phyloP scores from a whole-genome alignment of 805 yeast species.

The Metschnikowia matae region DNA sequence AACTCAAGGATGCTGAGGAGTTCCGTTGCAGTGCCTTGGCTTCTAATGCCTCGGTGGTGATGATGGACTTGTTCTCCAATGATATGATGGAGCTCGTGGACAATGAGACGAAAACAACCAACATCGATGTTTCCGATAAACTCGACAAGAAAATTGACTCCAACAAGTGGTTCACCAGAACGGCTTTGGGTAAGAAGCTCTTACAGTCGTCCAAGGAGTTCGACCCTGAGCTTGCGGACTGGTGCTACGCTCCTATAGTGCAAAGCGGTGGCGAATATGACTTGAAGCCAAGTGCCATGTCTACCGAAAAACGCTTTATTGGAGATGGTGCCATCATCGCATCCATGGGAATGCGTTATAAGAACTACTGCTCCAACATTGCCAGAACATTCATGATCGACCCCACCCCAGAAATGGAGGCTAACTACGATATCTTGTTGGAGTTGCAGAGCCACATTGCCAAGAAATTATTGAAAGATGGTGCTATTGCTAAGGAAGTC shows the following conservation, averaged over 20 bases:
- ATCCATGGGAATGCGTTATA: constrained; percentile 82
- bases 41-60: constrained; percentile 67
- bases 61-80: constrained; percentile 80
- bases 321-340: constrained; percentile 77
- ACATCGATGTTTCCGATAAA: constrained; percentile 66
- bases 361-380: constrained; percentile 81
- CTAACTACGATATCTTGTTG: constrained; percentile 72
- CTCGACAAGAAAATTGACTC: constrained; percentile 76
- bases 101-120: constrained; percentile 74
- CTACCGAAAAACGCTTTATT: constrained; percentile 58
- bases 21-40: constrained; percentile 62
- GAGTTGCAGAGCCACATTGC: constrained; percentile 66
- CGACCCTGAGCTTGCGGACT: constrained; percentile 74
- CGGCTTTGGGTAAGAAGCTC: constrained; percentile 48
- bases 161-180: constrained; percentile 62
- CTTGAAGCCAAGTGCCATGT: constrained; percentile 76
- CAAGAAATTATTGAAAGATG: constrained; percentile 54
- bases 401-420: constrained; percentile 75
- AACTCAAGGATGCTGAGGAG: constrained; percentile 77
- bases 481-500: constrained; percentile 60
- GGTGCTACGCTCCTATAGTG: constrained; percentile 90
- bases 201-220: constrained; percentile 54
- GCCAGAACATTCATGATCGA: constrained; percentile 87
- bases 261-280: constrained; percentile 87
- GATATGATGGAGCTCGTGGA: constrained; percentile 86